Percentiles rank a stretch among this genome's conserved stretches.
Conservation (phyloP, 331 rosid species). For the Saraca asoca region DNA sequence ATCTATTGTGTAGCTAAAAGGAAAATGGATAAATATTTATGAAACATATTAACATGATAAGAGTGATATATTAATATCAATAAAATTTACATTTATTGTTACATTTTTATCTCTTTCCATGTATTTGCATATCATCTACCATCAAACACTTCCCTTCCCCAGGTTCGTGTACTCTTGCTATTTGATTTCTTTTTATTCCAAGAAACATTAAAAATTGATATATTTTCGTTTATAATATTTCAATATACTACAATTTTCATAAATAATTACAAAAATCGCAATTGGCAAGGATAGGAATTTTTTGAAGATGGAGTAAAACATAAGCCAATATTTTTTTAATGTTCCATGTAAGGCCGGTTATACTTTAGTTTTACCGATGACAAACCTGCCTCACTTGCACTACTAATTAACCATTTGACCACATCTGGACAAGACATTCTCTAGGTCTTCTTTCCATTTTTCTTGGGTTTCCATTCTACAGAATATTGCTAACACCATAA, state of each 20-base stretch:
- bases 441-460: slow-evolving; percentile 37
- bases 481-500: slow-evolving; percentile 47
- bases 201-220: too few relatives aligned
- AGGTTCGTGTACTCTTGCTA: slow-evolving; percentile 5
- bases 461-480: slow-evolving; percentile 45
- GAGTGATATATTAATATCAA: too few relatives aligned
- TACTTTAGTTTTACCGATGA: slow-evolving; percentile 18
- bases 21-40: too few relatives aligned
- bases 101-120: slow-evolving; percentile 36
- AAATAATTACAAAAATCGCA: too few relatives aligned
- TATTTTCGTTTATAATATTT: too few relatives aligned
- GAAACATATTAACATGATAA: too few relatives aligned
- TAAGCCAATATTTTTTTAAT: background rate
- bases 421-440: slow-evolving; percentile 59
- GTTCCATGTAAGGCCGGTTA: background rate
- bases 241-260: too few relatives aligned
- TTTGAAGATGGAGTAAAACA: too few relatives aligned
- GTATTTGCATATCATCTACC: background rate
- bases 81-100: too few relatives aligned
- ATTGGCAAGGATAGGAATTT: too few relatives aligned
- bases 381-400: background rate
- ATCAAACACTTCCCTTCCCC: slow-evolving; percentile 34
- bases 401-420: slow-evolving; percentile 41
- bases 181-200: background rate
- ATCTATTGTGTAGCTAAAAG: too few relatives aligned